Evolutionary conservation across 2,329 filamentous ascomycete genomes (phyloP), one percentile per base, ranked within the genome.

Genomic region (Neoscytalidium dimidiatum): DNA sequence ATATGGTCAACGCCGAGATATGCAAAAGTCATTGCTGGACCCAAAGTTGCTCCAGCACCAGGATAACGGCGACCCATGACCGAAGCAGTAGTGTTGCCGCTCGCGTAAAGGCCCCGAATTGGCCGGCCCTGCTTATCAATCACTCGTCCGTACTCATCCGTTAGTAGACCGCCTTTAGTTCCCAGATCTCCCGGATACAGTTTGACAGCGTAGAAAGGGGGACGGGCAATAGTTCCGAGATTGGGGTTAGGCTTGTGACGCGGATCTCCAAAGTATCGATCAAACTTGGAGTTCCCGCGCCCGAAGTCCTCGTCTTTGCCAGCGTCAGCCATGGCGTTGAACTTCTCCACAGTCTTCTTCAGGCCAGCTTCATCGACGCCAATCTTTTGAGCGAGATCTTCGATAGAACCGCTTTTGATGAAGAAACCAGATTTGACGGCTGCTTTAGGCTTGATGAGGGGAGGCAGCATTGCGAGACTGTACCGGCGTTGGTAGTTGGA

Each of bases 141-240:
- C 5, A 71, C 76, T 31, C 73, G 66, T 2, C 69, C 72, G 52
- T 67, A 48, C 60, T 77, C 72, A 58, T 79, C 73, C 1, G 76
- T 78, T 44, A 77, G 31, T 3, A 80, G 62, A 2, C 78, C 76
- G 5, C 77, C 75, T 67, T 77, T 78, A 19, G 76, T 79, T 3
- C 77, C 74, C n/a, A 78, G 64, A 64, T 79, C 74, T 13, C 78
- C 77, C 8, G 78, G 77, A 53, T 68, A 76, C 4, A 79, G 64
- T 33, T 69, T 71, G n/a, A 74, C 64, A 0, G 77, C 77, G 65
- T 75, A 77, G 66, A 76, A 77, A 11, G 74, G 76, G 1, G 65
- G 67, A 48, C 68, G 70, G 6, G 65, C 68, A 33, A 77, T 67
- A 14, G 69, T 57, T 5, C 73, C 73, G 35, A 78, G 70, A 68